Evolutionary conservation across 148 eudicot genomes (phyloP).

Genomic region (Fagopyrum esculentum): DNA sequence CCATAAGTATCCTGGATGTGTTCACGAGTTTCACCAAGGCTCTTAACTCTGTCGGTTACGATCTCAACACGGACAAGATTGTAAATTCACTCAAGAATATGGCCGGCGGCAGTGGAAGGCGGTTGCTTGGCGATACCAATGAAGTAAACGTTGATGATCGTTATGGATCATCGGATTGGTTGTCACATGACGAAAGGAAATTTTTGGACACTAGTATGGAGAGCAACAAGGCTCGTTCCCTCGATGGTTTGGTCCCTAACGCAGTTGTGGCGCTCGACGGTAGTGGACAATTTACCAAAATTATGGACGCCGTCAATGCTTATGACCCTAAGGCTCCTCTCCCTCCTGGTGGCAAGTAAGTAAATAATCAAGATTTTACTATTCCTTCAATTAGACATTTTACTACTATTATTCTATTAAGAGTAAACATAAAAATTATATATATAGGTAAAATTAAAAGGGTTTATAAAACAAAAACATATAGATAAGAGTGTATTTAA

Average conservation of each 20-base stretch:
- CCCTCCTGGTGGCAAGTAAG: neutral
- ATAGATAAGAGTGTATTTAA: too few relatives aligned
- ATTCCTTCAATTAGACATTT: too few relatives aligned
- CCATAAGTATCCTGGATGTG: slow-evolving; percentile 43
- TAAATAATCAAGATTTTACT: neutral
- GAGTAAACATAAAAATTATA: too few relatives aligned
- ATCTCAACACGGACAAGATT: slow-evolving; percentile 25
- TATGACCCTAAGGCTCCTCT: slow-evolving; percentile 21
- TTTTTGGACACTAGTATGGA: slow-evolving; percentile 17
- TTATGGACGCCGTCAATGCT: slow-evolving; percentile 29
- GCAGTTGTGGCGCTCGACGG: slow-evolving; percentile 49
- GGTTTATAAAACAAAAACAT: too few relatives aligned
- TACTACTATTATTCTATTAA: too few relatives aligned
- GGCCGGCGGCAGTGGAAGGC: neutral
- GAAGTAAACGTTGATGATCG: slow-evolving; percentile 16
- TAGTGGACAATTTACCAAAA: slow-evolving; percentile 42
- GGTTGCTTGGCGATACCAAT: slow-evolving; percentile 24
- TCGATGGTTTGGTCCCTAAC: slow-evolving; percentile 17
- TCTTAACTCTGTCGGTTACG: slow-evolving; percentile 13
- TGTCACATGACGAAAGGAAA: slow-evolving; percentile 28
- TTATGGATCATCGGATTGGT: slow-evolving; percentile 43
- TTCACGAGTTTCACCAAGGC: slow-evolving; percentile 23
- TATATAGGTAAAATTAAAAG: too few relatives aligned
- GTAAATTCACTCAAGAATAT: neutral
- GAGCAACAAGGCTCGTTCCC: neutral